Conservation (phyloP, 2,329 filamentous ascomycete species). For the Claviceps maximensis region DNA sequence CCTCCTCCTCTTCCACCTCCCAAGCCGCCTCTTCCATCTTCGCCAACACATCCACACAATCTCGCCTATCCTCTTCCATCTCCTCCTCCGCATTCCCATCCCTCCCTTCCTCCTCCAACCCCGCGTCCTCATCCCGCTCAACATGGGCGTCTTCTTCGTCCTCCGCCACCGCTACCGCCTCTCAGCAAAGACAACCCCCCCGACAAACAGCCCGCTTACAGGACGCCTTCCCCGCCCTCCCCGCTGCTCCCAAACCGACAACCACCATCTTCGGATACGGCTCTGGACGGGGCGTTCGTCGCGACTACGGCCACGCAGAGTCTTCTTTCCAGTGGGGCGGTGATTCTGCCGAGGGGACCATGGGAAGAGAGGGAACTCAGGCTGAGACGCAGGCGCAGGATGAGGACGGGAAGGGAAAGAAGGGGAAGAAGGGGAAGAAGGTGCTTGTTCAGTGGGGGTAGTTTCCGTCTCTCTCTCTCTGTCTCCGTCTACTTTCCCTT, state of each 20-base stretch:
- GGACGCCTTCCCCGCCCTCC: constrained; percentile 73
- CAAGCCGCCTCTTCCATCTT: constrained; percentile 16
- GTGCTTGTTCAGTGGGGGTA: constrained; percentile 50
- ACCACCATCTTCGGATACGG: constrained; percentile 52
- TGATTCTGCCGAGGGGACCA: constrained; percentile 7
- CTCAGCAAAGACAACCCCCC: constrained; percentile 20
- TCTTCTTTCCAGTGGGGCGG: constrained; percentile 42
- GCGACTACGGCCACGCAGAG: constrained; percentile 35
- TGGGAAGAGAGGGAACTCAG: no score
- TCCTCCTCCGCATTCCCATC: not conserved
- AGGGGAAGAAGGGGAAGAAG: constrained; percentile 47
- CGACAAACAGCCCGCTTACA: constrained; percentile 18
- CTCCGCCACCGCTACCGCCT: constrained; percentile 12
- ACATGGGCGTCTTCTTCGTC: constrained; percentile 19
- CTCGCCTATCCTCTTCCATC: not conserved
- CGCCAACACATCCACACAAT: constrained; percentile 17
- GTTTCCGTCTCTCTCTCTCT: no score
- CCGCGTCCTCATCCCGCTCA: constrained; percentile 12
- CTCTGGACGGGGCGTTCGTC: constrained; percentile 35
- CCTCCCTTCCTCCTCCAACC: constrained; percentile 11
- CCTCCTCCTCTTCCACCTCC: not conserved
- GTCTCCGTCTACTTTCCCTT: no score
- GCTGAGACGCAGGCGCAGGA: constrained; percentile 15
- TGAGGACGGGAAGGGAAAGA: constrained; percentile 31
- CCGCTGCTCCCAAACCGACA: constrained; percentile 57